phyloP scores from a whole-genome alignment of 73 alveolate genomes.

The Paramecium bursaria region DNA sequence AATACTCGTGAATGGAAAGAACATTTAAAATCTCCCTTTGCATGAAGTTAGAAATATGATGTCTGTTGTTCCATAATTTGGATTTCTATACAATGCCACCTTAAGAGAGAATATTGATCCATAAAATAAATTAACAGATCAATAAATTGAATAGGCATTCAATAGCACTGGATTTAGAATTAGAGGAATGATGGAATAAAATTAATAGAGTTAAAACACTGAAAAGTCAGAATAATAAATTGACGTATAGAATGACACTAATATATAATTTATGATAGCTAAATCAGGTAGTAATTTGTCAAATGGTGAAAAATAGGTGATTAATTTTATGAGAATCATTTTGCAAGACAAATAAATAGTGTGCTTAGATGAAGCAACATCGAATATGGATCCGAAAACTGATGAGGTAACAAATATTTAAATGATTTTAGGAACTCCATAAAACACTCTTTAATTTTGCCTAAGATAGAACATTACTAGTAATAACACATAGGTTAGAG shows the following conservation, averaged over 20 bases:
- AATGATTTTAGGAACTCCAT: too few relatives aligned
- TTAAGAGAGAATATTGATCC: constrained; percentile 92
- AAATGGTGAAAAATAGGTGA: constrained; percentile 82
- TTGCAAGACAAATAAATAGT: constrained; percentile 78
- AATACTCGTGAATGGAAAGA: constrained; percentile 75
- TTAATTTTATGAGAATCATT: constrained; percentile 81
- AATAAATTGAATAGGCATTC: constrained; percentile 71
- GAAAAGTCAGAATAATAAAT: too few relatives aligned
- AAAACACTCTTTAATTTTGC: constrained; percentile 59
- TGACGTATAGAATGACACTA: constrained; percentile 15
- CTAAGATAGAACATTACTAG: constrained; percentile 61
- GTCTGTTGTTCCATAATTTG: constrained; percentile 84
- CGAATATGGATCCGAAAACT: constrained; percentile 84
- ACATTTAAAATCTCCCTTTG: constrained; percentile 69
- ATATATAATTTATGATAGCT: constrained; percentile 72
- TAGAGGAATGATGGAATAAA: constrained; percentile 46
- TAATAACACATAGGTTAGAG: constrained; percentile 67
- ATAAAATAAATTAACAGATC: constrained; percentile 70
- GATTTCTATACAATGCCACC: constrained; percentile 77
- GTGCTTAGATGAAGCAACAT: constrained; percentile 85
- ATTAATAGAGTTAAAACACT: not conserved
- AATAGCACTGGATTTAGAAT: constrained; percentile 67
- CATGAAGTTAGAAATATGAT: constrained; percentile 77
- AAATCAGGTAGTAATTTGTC: constrained; percentile 81
- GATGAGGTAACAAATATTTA: constrained; percentile 81